These are phyloP conservation scores for Hericium coralloides DNA, from an alignment of 768 basidiomycete species.

Conservation along the genomic window DNA sequence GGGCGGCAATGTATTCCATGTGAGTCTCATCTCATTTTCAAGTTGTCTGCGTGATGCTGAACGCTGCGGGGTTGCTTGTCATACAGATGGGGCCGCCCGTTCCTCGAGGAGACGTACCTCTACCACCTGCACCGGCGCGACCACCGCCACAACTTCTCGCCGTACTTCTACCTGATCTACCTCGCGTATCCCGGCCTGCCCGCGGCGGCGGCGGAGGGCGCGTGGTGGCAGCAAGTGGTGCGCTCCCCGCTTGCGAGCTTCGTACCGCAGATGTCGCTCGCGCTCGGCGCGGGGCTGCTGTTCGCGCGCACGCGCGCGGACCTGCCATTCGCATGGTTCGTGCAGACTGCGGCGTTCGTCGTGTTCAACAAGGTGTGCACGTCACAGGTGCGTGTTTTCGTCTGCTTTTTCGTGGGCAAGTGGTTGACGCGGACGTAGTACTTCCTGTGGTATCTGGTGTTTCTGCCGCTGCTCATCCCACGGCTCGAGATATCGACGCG, in stretches of 20 bases:
- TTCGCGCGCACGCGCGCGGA: constrained; percentile 51
- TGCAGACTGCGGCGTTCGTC: constrained; percentile 89
- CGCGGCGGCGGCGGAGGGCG: constrained; percentile 12
- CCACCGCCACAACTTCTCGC: constrained; percentile 97
- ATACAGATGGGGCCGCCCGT: constrained; percentile 87
- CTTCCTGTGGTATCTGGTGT: constrained; percentile 92
- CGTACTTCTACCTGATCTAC: constrained; percentile 94
- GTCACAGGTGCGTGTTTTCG: constrained; percentile 57
- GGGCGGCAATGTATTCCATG: constrained; percentile 64
- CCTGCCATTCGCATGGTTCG: constrained; percentile 79
- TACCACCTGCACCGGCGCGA: constrained; percentile 89
- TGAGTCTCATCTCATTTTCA: constrained; percentile 27
- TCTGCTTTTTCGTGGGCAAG: constrained; percentile 2
- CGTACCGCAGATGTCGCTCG: constrained; percentile 70
- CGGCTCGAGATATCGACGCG: constrained; percentile 42
- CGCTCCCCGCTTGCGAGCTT: constrained; percentile 78
- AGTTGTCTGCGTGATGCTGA: constrained; percentile 1
- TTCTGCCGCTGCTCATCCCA: constrained; percentile 78
- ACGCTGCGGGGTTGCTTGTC: background rate
- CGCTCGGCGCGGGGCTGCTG: constrained; percentile 63
- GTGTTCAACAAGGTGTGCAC: constrained; percentile 98
- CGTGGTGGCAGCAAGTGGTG: constrained; percentile 35
- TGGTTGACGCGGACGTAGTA: constrained; percentile 45
- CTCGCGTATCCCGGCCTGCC: constrained; percentile 56
- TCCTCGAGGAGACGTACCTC: constrained; percentile 85